Conservation (phyloP, 2,329 filamentous ascomycete genomes). For the Neoascochyta sp. region DNA sequence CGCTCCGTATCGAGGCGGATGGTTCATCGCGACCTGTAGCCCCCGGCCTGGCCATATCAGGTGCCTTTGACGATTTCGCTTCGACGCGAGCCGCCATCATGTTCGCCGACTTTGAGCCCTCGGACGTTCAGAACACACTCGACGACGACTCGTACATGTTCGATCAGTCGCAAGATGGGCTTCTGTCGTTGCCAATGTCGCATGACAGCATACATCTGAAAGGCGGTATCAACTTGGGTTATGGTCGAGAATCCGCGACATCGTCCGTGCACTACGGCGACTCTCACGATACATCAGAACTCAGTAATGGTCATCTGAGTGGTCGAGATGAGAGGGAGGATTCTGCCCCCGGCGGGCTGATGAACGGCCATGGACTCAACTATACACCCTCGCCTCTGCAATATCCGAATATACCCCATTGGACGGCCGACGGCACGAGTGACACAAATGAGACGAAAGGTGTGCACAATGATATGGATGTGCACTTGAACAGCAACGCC, state of each 20-base stretch:
- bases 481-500: constrained; percentile 10
- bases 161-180: constrained; percentile 27
- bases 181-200: constrained; percentile 32
- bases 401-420: constrained; percentile 23
- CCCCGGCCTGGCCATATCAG: constrained; percentile 22
- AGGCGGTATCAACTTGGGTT: constrained; percentile 31
- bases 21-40: constrained; percentile 20
- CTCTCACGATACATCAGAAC: constrained; percentile 35
- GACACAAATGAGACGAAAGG: constrained; percentile 8
- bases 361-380: constrained; percentile 25
- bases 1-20: constrained; percentile 16
- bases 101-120: constrained; percentile 35
- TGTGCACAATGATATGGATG: constrained; percentile 6
- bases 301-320: constrained; percentile 30
- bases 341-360: constrained; percentile 28
- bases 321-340: constrained; percentile 30
- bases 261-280: constrained; percentile 41
- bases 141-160: constrained; percentile 37
- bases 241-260: constrained; percentile 38
- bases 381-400: constrained; percentile 29
- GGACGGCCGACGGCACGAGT: constrained; percentile 15
- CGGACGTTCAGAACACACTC: constrained; percentile 31
- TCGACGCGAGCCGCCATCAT: constrained; percentile 23
- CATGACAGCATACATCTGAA: constrained; percentile 35
- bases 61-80: constrained; percentile 24